Evolutionary conservation across 495 filamentous ascomycete species (phyloP).

Genomic region (Poronia punctata): DNA sequence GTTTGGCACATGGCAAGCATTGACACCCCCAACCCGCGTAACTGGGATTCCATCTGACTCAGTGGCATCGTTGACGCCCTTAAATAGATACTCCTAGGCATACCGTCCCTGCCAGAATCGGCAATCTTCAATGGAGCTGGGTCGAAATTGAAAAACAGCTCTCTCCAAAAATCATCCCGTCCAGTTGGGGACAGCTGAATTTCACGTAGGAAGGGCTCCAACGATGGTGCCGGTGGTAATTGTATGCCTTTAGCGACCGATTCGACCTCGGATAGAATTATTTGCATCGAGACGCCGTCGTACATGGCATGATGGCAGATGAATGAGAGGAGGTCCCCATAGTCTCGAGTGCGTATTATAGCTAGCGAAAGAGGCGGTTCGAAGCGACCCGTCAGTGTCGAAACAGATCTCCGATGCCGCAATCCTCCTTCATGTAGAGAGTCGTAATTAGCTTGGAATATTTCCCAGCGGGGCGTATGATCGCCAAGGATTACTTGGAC

Average conservation of each 20-base stretch:
- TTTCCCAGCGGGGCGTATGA: slow-evolving; percentile 26
- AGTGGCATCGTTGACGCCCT: slow-evolving; percentile 25
- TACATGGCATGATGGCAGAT: slow-evolving; percentile 71
- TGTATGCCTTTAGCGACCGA: slow-evolving; percentile 32
- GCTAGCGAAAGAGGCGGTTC: slow-evolving; percentile 34
- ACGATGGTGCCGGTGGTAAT: slow-evolving; percentile 39
- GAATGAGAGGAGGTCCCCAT: slow-evolving; percentile 47
- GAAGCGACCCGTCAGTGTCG: slow-evolving; percentile 22
- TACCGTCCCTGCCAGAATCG: background rate
- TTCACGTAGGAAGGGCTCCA: slow-evolving; percentile 34
- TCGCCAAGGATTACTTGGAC: slow-evolving; percentile 50
- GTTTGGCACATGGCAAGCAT: slow-evolving; percentile 60
- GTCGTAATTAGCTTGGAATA: slow-evolving; percentile 10
- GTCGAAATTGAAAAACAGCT: slow-evolving; percentile 41
- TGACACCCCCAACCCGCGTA: slow-evolving; percentile 49
- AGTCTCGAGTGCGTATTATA: slow-evolving; percentile 14
- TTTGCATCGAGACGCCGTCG: slow-evolving; percentile 63
- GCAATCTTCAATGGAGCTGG: slow-evolving; percentile 35
- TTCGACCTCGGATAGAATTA: slow-evolving; percentile 61
- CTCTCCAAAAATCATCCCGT: slow-evolving; percentile 56
- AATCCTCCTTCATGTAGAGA: slow-evolving; percentile 18
- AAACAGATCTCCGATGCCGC: slow-evolving; percentile 20
- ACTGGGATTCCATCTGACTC: slow-evolving; percentile 35
- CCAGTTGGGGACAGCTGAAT: slow-evolving; percentile 18
- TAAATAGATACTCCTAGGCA: slow-evolving; percentile 1